phyloP scores from a whole-genome alignment of 306 rosid species.

The Phaseolus lunatus region DNA sequence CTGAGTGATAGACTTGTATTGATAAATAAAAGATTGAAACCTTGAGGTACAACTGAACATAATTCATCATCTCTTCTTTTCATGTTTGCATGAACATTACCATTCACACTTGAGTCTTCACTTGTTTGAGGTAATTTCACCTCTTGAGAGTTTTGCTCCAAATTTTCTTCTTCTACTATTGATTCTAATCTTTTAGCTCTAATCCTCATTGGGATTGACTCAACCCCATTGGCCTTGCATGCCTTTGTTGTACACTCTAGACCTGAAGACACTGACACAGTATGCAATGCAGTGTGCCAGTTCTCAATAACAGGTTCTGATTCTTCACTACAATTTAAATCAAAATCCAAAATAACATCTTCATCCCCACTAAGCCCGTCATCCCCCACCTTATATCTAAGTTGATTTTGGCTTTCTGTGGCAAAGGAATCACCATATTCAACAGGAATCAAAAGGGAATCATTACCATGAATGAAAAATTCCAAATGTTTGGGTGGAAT shows the following conservation, averaged over 20 bases:
- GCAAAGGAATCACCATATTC: not conserved
- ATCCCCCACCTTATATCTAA: not conserved
- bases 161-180: not conserved
- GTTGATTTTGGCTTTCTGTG: not conserved
- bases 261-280: not conserved
- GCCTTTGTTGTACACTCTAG: not conserved
- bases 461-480: not conserved
- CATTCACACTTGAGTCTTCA: not conserved
- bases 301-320: conserved; percentile 3
- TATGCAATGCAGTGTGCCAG: not conserved
- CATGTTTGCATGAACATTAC: not conserved
- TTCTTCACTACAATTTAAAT: conserved; percentile 4
- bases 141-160: not conserved
- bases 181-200: not conserved
- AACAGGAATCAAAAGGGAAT: not conserved
- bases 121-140: not conserved
- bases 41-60: not conserved
- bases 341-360: conserved; percentile 20
- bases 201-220: not conserved
- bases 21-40: not conserved
- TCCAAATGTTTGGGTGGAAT: conserved; percentile 23
- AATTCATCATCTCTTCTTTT: not conserved
- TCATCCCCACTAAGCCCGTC: not conserved
- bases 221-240: not conserved
- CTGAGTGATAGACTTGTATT: not conserved